These are phyloP conservation scores for Cladosporium sp. DNA, from an alignment of 2,329 filamentous ascomycete genomes.

Conservation along the genomic window DNA sequence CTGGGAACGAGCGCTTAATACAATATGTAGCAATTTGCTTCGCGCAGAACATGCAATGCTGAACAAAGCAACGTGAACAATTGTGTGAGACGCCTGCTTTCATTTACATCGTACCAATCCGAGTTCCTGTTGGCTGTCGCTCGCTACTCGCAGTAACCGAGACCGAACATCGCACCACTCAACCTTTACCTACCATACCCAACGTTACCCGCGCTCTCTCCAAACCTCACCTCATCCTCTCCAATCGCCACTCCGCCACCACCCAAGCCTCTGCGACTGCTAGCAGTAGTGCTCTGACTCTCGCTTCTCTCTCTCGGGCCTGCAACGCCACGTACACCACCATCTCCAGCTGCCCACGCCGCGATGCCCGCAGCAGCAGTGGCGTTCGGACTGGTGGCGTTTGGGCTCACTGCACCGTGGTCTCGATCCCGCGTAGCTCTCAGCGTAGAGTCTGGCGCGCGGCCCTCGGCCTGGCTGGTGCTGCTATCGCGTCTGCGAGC, in stretches of 20 bases:
- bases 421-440: slow-evolving; percentile 1
- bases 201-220: slow-evolving; percentile 38
- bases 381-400: slow-evolving; percentile 1
- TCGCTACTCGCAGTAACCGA: background rate
- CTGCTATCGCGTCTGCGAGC: slow-evolving; percentile 34
- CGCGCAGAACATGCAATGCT: background rate
- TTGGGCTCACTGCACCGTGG: background rate
- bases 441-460: slow-evolving; percentile 5
- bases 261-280: slow-evolving; percentile 28
- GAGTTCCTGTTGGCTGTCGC: background rate
- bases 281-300: slow-evolving; percentile 40
- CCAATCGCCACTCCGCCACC: slow-evolving; percentile 20
- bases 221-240: slow-evolving; percentile 38
- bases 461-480: slow-evolving; percentile 30
- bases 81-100: background rate
- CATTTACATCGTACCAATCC: background rate
- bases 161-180: background rate
- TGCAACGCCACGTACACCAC: slow-evolving; percentile 36
- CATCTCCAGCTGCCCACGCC: slow-evolving; percentile 32
- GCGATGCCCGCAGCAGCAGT: slow-evolving; percentile 25
- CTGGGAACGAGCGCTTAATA: background rate
- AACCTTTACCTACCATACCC: slow-evolving; percentile 23
- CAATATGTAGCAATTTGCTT: background rate
- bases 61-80: background rate
- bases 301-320: slow-evolving; percentile 38